Evolutionary conservation across 106 monocot species (phyloP).

Genomic region (Vanilla planifolia): DNA sequence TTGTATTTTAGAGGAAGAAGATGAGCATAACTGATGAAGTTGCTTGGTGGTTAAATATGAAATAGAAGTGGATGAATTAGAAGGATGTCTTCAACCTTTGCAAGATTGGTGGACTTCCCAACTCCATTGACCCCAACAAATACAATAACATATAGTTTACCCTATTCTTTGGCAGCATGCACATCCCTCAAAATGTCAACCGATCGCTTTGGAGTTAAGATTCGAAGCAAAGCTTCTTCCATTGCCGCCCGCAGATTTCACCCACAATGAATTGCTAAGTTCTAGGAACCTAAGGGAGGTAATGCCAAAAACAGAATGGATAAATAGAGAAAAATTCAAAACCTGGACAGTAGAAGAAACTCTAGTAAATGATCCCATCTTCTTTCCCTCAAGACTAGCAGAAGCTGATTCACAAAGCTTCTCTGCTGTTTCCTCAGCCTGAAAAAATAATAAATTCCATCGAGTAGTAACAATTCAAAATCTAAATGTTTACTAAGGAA

Average conservation of each 20-base stretch:
- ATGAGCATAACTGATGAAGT: too few species aligned
- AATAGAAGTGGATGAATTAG: background rate
- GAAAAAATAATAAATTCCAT: constrained; percentile 1
- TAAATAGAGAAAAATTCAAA: too few species aligned
- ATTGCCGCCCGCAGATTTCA: constrained; percentile 85
- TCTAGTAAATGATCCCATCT: constrained; percentile 90
- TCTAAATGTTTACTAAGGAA: too few species aligned
- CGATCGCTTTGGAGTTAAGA: constrained; percentile 80
- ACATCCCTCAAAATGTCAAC: constrained; percentile 92
- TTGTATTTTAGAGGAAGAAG: background rate
- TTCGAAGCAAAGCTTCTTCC: constrained; percentile 94
- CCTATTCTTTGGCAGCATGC: constrained; percentile 80
- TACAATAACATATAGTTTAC: constrained; percentile 81
- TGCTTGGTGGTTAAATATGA: too few species aligned
- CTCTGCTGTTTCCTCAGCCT: constrained; percentile 98
- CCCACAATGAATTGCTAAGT: too few species aligned
- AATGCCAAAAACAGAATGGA: background rate
- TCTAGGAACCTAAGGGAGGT: too few species aligned
- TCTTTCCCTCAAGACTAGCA: constrained; percentile 95
- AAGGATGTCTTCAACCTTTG: constrained; percentile 36
- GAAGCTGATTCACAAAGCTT: constrained; percentile 96
- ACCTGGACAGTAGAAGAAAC: constrained; percentile 94
- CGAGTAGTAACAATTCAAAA: too few species aligned
- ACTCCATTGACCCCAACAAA: constrained; percentile 94
- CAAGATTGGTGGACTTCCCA: constrained; percentile 90